Percentiles rank a stretch among this genome's conserved stretches.
Conservation (phyloP, 768 basidiomycete genomes). For the Russula dissimulans region DNA sequence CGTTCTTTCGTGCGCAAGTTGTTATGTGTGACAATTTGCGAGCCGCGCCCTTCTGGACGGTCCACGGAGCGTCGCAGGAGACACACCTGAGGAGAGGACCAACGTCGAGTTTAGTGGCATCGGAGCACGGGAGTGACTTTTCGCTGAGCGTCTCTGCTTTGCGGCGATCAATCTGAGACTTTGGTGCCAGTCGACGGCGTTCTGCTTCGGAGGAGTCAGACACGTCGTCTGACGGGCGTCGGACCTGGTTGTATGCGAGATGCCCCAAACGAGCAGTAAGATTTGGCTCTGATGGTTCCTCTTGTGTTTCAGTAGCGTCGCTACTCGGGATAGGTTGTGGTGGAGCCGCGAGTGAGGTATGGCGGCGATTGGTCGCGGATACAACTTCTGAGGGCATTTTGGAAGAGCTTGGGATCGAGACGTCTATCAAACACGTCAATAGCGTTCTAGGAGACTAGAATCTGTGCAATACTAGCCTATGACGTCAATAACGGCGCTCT, state of each 20-base stretch:
- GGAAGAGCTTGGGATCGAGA: not conserved
- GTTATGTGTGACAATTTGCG: conserved; percentile 64
- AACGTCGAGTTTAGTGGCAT: conserved; percentile 41
- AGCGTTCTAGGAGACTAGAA: not conserved
- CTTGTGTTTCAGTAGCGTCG: not conserved
- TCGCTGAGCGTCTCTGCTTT: conserved; percentile 13
- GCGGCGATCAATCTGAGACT: not conserved
- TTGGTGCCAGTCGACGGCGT: not conserved
- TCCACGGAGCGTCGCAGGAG: conserved; percentile 60
- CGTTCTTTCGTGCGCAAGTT: conserved; percentile 56
- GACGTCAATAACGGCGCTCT: conserved; percentile 19
- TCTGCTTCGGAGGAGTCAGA: not conserved
- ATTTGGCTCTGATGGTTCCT: not conserved
- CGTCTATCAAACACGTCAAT: not conserved
- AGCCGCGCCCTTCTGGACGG: conserved; percentile 47
- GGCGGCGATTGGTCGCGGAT: not conserved
- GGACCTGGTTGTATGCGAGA: conserved; percentile 2
- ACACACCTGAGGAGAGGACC: conserved; percentile 47
- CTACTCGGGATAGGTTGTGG: not conserved
- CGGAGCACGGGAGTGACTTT: conserved; percentile 12
- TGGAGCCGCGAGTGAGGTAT: not conserved
- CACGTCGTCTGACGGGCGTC: not conserved
- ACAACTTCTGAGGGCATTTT: not conserved
- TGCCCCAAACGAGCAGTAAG: not conserved
- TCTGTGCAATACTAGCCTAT: not conserved